Base-by-base conservation (phyloP, 2,329 filamentous ascomycete genomes). In the Cladorrhinum sp. region DNA sequence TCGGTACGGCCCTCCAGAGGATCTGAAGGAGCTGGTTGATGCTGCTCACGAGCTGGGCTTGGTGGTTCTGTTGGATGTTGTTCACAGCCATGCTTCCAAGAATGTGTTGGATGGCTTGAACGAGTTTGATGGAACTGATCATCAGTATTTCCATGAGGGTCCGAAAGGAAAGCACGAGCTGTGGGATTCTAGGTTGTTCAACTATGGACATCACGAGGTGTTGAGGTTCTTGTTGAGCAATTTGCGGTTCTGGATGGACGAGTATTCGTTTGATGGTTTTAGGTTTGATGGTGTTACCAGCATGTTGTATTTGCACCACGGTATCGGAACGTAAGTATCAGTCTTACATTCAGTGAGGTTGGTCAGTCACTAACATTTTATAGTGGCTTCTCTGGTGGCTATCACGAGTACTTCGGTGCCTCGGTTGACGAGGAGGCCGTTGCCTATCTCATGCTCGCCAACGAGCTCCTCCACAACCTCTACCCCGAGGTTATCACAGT, bases 201-300 rank as follows among this genome's bases (percentile, higher is more conserved):
- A 99, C 79, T 99, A 98, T 72, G 94, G 93, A 28, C 86, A 86
- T 70, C 92, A 98, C 70, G 95, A 99, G 73, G 95, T 99, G 21
- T 75, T 98, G 73, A 86, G 95, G n/a, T 99, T 99, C 77, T 80
- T 99, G 51, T 81, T 99, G 24, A 97, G 93, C 74, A 99, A 99
- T 73, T 78, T 99, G 61, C 86, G 94, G 23, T 99, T 96, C 79
- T 99, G 95, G 93, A 98, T 99, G 93, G 94, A 98, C 60, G 93
- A 97, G 76, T 99, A 97, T 71, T 80, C 86, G 46, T 98, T 99
- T 72, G 95, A 99, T 72, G 95, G 95, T 23, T 99, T 98, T 83
- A 86, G 95, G 48, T 99, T 99, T 70, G 95, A 99, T 68, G 95
- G 95, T 66, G 95, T 99, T 57, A 99, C 95, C 1, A 97, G 93